Percentiles rank a stretch among this genome's conserved stretches.
Evolutionary conservation across 768 basidiomycete species (phyloP).

Genomic region (Lentinula lateritia): DNA sequence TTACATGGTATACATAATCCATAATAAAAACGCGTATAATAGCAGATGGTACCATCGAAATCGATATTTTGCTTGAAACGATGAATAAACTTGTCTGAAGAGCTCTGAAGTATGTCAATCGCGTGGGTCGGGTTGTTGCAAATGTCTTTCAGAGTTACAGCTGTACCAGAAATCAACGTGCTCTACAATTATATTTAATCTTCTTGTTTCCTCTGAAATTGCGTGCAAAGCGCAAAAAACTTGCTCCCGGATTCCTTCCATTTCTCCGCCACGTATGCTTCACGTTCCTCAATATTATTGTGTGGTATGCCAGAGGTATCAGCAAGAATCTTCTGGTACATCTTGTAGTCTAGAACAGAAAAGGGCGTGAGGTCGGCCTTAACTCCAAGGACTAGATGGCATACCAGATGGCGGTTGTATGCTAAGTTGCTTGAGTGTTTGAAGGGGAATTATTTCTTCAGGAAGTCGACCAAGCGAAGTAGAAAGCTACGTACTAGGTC

Average conservation of each 20-base stretch:
- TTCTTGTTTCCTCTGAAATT: neutral
- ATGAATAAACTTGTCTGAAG: neutral
- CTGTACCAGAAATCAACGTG: neutral
- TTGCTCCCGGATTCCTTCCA: neutral
- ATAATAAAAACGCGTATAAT: neutral
- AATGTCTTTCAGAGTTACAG: neutral
- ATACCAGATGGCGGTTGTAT: neutral
- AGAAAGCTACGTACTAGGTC: neutral
- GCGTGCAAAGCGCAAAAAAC: neutral
- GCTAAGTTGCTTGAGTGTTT: neutral
- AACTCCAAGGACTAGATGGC: neutral
- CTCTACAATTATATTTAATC: neutral
- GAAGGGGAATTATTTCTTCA: neutral
- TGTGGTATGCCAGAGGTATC: constrained; percentile 1
- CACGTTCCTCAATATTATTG: neutral
- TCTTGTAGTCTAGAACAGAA: neutral
- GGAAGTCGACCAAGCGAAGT: neutral
- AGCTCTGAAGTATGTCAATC: too few relatives aligned
- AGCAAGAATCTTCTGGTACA: neutral
- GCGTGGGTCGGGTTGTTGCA: neutral
- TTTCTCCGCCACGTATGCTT: neutral
- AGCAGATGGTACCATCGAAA: neutral
- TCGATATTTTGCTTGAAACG: neutral
- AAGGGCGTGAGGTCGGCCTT: neutral
- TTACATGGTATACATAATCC: neutral